phyloP scores from a whole-genome alignment of 2,329 filamentous ascomycete genomes.

The Ampelomyces quisqualis region DNA sequence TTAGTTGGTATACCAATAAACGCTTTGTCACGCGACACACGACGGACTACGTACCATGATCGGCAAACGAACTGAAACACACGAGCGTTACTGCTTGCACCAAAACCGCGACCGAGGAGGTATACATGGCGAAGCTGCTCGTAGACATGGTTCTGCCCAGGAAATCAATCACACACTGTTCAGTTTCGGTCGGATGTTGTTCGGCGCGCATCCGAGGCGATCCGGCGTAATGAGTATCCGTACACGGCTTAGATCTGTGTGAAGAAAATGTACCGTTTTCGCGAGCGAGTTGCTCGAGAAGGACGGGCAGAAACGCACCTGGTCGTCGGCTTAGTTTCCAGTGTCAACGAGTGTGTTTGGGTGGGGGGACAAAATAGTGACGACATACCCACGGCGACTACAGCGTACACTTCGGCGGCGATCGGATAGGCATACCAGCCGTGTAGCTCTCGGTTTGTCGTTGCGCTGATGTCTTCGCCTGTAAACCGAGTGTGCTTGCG shows the following conservation, averaged over 20 bases:
- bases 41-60: slow-evolving; percentile 76
- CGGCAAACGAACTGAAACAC: slow-evolving; percentile 88
- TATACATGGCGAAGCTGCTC: slow-evolving; percentile 93
- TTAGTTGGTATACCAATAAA: slow-evolving; percentile 2
- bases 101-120: slow-evolving; percentile 83
- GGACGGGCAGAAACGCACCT: slow-evolving; percentile 92
- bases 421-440: slow-evolving; percentile 93
- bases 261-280: slow-evolving; percentile 83
- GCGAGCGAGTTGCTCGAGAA: slow-evolving; percentile 83
- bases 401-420: slow-evolving; percentile 88
- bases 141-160: slow-evolving; percentile 83
- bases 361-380: not conserved
- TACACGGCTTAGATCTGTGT: slow-evolving; percentile 72
- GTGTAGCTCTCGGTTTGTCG: slow-evolving; percentile 74
- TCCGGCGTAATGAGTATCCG: slow-evolving; percentile 53
- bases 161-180: slow-evolving; percentile 75
- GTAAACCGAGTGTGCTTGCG: slow-evolving; percentile 19
- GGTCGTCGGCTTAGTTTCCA: no score
- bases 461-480: slow-evolving; percentile 61
- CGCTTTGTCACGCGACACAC: no score
- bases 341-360: no score
- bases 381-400: slow-evolving; percentile 73
- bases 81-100: slow-evolving; percentile 85
- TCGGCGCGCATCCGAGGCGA: slow-evolving; percentile 10
- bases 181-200: slow-evolving; percentile 21